Conservation (phyloP, 2,329 filamentous ascomycete genomes). For the Xylaria sp. region DNA sequence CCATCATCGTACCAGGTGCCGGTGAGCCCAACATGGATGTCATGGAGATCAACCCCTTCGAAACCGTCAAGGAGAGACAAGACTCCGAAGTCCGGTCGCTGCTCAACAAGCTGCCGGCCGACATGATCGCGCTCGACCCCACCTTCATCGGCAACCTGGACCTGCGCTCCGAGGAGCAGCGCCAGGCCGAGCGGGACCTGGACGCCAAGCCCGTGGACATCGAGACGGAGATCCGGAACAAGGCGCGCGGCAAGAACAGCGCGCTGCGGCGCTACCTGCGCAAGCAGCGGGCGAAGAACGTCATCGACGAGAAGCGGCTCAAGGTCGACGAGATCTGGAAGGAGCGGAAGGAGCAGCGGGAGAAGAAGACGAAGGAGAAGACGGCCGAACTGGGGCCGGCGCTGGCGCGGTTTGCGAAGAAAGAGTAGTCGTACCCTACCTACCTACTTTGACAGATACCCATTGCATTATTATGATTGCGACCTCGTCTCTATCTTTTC, state of each 20-base stretch:
- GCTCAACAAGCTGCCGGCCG: slow-evolving; percentile 89
- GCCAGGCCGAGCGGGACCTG: slow-evolving; percentile 70
- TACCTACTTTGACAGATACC: slow-evolving; percentile 12
- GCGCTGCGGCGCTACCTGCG: slow-evolving; percentile 80
- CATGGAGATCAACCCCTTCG: slow-evolving; percentile 90
- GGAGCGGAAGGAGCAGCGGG: slow-evolving; percentile 61
- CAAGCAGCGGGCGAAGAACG: slow-evolving; percentile 87
- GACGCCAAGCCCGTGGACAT: slow-evolving; percentile 60
- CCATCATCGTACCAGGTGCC: slow-evolving; percentile 82
- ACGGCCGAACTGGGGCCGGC: slow-evolving; percentile 78
- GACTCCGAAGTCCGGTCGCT: slow-evolving; percentile 85
- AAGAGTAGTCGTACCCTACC: slow-evolving; percentile 41
- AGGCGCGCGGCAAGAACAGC: slow-evolving; percentile 83
- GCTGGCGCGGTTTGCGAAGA: slow-evolving; percentile 76
- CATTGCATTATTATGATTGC: neutral
- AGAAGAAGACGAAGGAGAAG: slow-evolving; percentile 57
- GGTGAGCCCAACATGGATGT: slow-evolving; percentile 96
- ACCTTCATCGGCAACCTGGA: slow-evolving; percentile 88
- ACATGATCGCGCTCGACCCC: slow-evolving; percentile 94
- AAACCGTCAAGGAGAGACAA: slow-evolving; percentile 85
- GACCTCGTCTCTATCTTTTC: too few relatives aligned
- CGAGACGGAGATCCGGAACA: slow-evolving; percentile 63
- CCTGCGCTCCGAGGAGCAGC: slow-evolving; percentile 70
- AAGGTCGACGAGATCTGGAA: slow-evolving; percentile 78
- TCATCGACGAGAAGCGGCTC: slow-evolving; percentile 92